These are phyloP conservation scores for Flaveria bidentis DNA, from an alignment of 129 eudicot species.

Conservation along the genomic window DNA sequence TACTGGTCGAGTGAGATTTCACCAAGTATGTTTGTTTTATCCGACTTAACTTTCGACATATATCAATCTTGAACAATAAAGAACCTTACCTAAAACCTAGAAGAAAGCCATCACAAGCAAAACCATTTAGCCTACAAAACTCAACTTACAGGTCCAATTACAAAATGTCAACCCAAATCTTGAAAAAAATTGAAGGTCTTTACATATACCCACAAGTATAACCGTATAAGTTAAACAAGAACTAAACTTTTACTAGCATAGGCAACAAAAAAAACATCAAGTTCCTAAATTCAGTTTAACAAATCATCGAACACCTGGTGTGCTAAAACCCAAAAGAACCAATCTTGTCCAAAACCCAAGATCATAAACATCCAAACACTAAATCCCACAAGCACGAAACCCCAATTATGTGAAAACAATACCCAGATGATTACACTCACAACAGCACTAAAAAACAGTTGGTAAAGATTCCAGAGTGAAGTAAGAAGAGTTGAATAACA, in stretches of 20 bases:
- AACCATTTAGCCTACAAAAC: not conserved
- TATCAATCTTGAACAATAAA: not conserved
- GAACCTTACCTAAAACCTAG: not conserved
- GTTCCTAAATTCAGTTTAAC: constrained; percentile 10
- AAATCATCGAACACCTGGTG: constrained; percentile 20
- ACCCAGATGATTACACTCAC: not conserved
- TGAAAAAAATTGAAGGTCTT: not conserved
- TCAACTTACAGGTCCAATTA: constrained; percentile 4
- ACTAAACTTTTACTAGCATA: not conserved
- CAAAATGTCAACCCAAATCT: constrained; percentile 9
- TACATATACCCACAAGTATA: constrained; percentile 10
- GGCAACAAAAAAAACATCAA: not conserved
- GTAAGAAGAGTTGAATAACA: not conserved
- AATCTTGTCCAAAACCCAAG: not conserved
- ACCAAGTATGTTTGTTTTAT: no score
- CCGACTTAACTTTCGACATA: not conserved
- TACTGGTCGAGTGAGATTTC: no score
- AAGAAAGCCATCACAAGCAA: not conserved
- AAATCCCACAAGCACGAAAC: not conserved
- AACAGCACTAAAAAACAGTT: not conserved
- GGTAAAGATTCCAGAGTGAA: not conserved
- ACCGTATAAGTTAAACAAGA: not conserved
- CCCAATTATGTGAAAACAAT: not conserved
- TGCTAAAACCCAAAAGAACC: not conserved
- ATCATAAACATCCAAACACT: constrained; percentile 2